Percentiles rank a stretch among this genome's conserved stretches.
These are phyloP conservation scores for Alternaria arbusti DNA, from an alignment of 2,329 filamentous ascomycete species.

Conservation along the genomic window DNA sequence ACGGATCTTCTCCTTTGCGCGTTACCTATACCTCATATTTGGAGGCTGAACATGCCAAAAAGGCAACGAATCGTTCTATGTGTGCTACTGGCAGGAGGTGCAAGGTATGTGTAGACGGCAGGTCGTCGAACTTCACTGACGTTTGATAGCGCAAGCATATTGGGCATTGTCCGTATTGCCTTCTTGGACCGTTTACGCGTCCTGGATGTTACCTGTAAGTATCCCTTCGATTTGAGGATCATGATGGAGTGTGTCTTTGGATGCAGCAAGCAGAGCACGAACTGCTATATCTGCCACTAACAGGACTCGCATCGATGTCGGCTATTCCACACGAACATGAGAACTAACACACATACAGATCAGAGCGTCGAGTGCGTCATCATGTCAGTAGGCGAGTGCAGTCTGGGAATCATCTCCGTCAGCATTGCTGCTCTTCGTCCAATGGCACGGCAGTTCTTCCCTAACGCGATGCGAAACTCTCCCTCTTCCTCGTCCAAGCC, in stretches of 20 bases:
- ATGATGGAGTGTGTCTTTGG: background rate
- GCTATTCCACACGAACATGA: background rate
- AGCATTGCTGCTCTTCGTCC: conserved; percentile 38
- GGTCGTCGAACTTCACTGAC: background rate
- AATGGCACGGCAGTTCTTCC: conserved; percentile 25
- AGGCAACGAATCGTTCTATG: conserved; percentile 37
- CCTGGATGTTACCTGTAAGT: conserved; percentile 35
- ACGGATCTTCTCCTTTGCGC: conserved; percentile 34
- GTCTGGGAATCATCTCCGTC: conserved; percentile 37
- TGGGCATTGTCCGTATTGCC: conserved; percentile 29
- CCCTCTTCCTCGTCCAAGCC: background rate
- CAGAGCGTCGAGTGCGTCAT: conserved; percentile 28
- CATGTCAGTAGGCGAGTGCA: conserved; percentile 38
- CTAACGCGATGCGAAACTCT: conserved; percentile 7
- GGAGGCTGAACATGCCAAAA: conserved; percentile 32
- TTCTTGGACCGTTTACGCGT: conserved; percentile 25
- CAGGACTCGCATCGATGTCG: background rate
- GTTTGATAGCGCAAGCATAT: conserved; percentile 27
- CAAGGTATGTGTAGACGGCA: conserved; percentile 22
- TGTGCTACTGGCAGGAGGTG: conserved; percentile 33
- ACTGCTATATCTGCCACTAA: background rate
- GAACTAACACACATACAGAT: conserved; percentile 13
- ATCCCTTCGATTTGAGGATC: background rate
- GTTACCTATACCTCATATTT: conserved; percentile 34
- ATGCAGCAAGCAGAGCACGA: background rate